A percentile compares a stretch with the other conserved stretches of the same genome.
Evolutionary conservation across 2,329 filamentous ascomycete species (phyloP).

Genomic region (Colletotrichum lindemuthianum): DNA sequence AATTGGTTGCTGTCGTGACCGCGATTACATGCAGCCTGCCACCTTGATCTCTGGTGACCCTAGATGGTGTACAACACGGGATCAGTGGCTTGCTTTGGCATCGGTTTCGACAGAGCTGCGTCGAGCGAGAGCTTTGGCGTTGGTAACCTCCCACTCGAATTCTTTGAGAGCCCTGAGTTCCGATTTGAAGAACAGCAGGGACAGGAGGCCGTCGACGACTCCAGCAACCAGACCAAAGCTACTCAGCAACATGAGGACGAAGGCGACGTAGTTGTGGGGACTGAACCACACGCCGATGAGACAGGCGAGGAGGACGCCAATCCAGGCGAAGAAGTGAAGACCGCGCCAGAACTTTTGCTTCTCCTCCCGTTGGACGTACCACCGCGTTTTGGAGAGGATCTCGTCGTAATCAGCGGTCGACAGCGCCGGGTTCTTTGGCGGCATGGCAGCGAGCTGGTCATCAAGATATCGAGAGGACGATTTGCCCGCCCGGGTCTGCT

Average conservation of each 20-base stretch:
- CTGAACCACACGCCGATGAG: slow-evolving; percentile 89
- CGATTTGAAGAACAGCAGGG: slow-evolving; percentile 84
- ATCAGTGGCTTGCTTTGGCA: not conserved
- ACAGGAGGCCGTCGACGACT: slow-evolving; percentile 85
- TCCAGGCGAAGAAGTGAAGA: slow-evolving; percentile 75
- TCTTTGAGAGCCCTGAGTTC: slow-evolving; percentile 87
- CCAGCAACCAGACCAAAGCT: slow-evolving; percentile 82
- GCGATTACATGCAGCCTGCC: no score
- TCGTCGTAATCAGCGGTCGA: slow-evolving; percentile 60
- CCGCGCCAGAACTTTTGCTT: slow-evolving; percentile 77
- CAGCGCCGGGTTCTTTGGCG: slow-evolving; percentile 38
- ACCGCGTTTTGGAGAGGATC: slow-evolving; percentile 75
- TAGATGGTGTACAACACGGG: no score
- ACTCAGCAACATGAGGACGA: slow-evolving; percentile 81
- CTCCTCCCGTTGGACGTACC: slow-evolving; percentile 76
- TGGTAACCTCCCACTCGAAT: slow-evolving; percentile 92
- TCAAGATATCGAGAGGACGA: not conserved
- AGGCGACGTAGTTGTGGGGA: slow-evolving; percentile 78
- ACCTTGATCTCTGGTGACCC: no score
- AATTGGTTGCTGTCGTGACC: not conserved
- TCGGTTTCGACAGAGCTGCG: not conserved
- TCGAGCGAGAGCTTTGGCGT: slow-evolving; percentile 59
- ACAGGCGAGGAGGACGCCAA: slow-evolving; percentile 77
- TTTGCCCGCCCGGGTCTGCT: slow-evolving; percentile 38
- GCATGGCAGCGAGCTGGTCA: slow-evolving; percentile 45